Evolutionary conservation across 75 land plant genomes (phyloP).

Genomic region (Pinus taeda): DNA sequence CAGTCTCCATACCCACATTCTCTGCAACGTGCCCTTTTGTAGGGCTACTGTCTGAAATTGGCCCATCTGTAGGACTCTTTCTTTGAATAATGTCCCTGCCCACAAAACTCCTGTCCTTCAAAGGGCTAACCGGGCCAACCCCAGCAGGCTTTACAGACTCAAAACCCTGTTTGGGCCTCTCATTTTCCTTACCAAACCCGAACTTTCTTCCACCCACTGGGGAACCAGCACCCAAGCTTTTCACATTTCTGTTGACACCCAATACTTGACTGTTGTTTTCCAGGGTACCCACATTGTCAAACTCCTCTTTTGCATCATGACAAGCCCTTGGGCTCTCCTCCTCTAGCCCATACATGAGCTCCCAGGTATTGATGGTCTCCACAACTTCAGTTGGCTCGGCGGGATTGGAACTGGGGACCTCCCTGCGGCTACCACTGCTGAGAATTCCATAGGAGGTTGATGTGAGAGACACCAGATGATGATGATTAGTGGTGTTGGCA

Average conservation of each 20-base stretch:
- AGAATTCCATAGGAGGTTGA: too few species aligned
- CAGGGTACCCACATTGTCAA: neutral
- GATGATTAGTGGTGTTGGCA: too few species aligned
- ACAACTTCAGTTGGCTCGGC: constrained; percentile 6
- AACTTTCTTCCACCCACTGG: neutral
- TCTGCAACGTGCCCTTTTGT: neutral
- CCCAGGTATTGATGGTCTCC: constrained; percentile 66
- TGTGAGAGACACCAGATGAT: too few species aligned
- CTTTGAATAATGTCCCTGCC: neutral
- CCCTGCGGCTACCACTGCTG: constrained; percentile 11
- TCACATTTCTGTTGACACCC: neutral
- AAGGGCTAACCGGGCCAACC: neutral
- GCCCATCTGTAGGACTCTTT: neutral
- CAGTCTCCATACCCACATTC: neutral
- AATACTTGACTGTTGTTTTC: constrained; percentile 15
- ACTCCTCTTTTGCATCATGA: neutral
- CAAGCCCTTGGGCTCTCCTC: constrained; percentile 19
- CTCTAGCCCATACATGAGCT: constrained; percentile 71
- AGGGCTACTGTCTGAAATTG: neutral
- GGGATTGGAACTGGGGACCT: neutral
- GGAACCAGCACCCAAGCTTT: neutral
- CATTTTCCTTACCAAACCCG: constrained; percentile 8
- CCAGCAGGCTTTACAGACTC: neutral
- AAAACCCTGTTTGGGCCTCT: constrained; percentile 10
- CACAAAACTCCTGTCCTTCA: constrained; percentile 3